Conservation (phyloP, 2,329 filamentous ascomycete genomes). For the Aspergillus novofumigatus region DNA sequence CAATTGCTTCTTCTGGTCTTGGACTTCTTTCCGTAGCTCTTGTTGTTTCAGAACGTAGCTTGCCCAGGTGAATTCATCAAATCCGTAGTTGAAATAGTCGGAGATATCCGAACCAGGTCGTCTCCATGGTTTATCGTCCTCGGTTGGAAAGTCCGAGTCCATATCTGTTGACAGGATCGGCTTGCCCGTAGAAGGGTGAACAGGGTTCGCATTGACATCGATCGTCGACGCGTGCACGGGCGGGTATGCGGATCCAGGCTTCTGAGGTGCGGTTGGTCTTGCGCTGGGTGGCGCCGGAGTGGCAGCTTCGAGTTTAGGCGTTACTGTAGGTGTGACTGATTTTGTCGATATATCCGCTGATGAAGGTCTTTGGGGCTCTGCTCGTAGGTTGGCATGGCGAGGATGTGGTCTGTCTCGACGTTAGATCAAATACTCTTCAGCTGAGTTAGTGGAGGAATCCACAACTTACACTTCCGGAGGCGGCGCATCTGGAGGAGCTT, state of each 20-base stretch:
- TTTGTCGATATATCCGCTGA: constrained; percentile 33
- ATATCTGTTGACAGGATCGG: constrained; percentile 78
- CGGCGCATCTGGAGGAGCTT: constrained; percentile 41
- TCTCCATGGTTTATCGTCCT: constrained; percentile 87
- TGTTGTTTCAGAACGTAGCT: constrained; percentile 90
- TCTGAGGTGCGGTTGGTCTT: constrained; percentile 40
- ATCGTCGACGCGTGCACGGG: constrained; percentile 71
- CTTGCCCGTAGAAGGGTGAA: constrained; percentile 69
- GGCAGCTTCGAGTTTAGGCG: constrained; percentile 30
- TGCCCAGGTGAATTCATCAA: constrained; percentile 97
- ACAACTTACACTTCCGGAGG: constrained; percentile 35
- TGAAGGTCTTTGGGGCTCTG: constrained; percentile 31
- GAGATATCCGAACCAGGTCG: constrained; percentile 90
- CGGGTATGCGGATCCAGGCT: constrained; percentile 61
- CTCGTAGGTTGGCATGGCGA: constrained; percentile 34
- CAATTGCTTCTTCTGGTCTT: constrained; percentile 70
- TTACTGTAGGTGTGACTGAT: constrained; percentile 31
- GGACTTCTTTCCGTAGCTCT: constrained; percentile 69
- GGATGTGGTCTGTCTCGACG: constrained; percentile 33
- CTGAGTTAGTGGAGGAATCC: neutral
- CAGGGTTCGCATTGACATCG: constrained; percentile 76
- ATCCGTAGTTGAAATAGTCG: constrained; percentile 99
- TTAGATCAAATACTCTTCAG: constrained; percentile 10
- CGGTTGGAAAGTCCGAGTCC: constrained; percentile 66
- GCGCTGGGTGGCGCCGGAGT: constrained; percentile 29